These are phyloP conservation scores for Serendipita sp. DNA, from an alignment of 768 basidiomycete species.

Conservation along the genomic window DNA sequence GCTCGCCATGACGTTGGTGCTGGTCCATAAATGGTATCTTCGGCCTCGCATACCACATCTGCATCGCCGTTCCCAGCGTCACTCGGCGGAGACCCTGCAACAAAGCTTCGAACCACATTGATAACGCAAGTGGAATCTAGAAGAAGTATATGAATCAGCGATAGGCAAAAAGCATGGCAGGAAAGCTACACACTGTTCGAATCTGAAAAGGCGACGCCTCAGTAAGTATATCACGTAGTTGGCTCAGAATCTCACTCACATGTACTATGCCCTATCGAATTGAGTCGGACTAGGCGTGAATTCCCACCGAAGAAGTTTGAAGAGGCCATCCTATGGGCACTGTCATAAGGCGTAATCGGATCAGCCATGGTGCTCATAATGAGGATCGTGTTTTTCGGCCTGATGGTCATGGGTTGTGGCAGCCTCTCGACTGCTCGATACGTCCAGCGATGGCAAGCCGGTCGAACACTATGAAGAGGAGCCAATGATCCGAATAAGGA, in stretches of 20 bases:
- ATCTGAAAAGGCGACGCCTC: neutral
- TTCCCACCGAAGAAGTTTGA: neutral
- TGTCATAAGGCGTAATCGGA: neutral
- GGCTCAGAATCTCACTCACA: neutral
- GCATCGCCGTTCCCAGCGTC: neutral
- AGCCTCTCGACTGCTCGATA: neutral
- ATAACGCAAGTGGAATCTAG: neutral
- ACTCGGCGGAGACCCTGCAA: neutral
- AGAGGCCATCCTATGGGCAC: neutral
- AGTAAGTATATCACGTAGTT: neutral
- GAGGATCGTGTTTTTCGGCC: neutral
- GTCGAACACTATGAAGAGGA: neutral
- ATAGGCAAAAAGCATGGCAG: neutral
- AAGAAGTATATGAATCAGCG: neutral
- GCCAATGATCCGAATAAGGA: neutral
- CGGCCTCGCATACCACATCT: neutral
- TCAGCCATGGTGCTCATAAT: neutral
- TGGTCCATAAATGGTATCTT: neutral
- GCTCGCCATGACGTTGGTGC: neutral
- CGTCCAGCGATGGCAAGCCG: neutral
- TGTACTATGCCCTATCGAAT: neutral
- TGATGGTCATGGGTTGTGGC: neutral
- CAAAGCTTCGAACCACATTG: neutral
- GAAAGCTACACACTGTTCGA: neutral
- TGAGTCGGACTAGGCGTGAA: neutral